phyloP scores from a whole-genome alignment of 176 grass and related monocot species.

The Pontederia paniculata region DNA sequence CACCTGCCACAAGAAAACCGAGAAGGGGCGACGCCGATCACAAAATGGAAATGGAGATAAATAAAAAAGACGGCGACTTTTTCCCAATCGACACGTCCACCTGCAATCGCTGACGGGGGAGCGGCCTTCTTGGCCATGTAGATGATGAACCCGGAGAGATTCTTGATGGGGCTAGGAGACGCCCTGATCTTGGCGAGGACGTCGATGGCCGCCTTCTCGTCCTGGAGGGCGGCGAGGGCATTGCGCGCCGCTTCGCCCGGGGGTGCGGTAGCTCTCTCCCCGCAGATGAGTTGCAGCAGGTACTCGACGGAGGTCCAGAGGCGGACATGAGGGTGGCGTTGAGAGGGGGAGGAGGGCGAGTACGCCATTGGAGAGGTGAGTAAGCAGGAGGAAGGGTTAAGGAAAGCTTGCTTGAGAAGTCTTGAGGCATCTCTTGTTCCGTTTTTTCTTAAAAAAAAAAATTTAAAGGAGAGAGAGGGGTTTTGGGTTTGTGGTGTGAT shows the following conservation, averaged over 20 bases:
- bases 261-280: background rate
- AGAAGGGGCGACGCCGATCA: too few relatives aligned
- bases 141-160: constrained; percentile 5
- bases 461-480: too few relatives aligned
- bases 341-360: background rate
- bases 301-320: constrained; percentile 9
- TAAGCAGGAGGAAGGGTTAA: too few relatives aligned
- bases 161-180: background rate
- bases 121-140: background rate
- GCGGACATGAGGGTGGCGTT: background rate
- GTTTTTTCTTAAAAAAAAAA: too few relatives aligned
- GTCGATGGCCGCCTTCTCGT: background rate
- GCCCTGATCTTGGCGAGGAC: background rate
- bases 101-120: background rate
- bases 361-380: background rate
- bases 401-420: too few relatives aligned
- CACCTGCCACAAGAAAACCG: too few relatives aligned
- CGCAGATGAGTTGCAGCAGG: background rate
- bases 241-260: background rate
- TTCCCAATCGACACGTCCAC: background rate
- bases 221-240: background rate
- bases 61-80: background rate
- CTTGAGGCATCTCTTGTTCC: too few relatives aligned
- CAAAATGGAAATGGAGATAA: background rate
- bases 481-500: too few relatives aligned